These are phyloP conservation scores for Diospyros kaki DNA, from an alignment of 148 eudicot genomes.

Conservation along the genomic window DNA sequence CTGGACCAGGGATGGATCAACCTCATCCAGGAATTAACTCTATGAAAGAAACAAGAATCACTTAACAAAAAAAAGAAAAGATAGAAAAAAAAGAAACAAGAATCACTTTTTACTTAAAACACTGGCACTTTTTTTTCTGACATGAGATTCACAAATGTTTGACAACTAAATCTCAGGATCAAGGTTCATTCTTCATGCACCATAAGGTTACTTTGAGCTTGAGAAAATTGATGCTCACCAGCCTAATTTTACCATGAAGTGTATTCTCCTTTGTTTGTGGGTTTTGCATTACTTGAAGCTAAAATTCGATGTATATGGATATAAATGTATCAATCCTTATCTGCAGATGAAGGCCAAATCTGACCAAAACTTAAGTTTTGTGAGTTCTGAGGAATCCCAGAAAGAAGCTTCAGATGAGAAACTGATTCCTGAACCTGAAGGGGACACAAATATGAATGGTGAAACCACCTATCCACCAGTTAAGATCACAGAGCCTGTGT, in stretches of 20 bases:
- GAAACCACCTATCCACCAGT: constrained; percentile 22
- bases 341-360: constrained; percentile 65
- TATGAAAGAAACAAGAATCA: too few species aligned
- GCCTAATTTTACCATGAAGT: background rate
- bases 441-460: constrained; percentile 14
- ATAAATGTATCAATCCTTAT: background rate
- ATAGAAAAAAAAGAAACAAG: too few species aligned
- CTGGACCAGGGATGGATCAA: too few species aligned
- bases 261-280: background rate
- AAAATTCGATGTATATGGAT: background rate
- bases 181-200: too few species aligned
- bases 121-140: too few species aligned
- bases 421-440: constrained; percentile 34
- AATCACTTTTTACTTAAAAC: too few species aligned
- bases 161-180: too few species aligned
- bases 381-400: constrained; percentile 42
- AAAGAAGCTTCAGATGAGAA: constrained; percentile 35
- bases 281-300: background rate
- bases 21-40: too few species aligned
- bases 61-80: too few species aligned
- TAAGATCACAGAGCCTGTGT: constrained; percentile 10
- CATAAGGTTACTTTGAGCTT: background rate
- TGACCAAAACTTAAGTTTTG: constrained; percentile 32
- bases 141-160: too few species aligned
- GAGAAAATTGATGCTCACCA: background rate